Evolutionary conservation across 2,329 filamentous ascomycete species (phyloP).

Genomic region (Stagonosporopsis chrysanthemi): DNA sequence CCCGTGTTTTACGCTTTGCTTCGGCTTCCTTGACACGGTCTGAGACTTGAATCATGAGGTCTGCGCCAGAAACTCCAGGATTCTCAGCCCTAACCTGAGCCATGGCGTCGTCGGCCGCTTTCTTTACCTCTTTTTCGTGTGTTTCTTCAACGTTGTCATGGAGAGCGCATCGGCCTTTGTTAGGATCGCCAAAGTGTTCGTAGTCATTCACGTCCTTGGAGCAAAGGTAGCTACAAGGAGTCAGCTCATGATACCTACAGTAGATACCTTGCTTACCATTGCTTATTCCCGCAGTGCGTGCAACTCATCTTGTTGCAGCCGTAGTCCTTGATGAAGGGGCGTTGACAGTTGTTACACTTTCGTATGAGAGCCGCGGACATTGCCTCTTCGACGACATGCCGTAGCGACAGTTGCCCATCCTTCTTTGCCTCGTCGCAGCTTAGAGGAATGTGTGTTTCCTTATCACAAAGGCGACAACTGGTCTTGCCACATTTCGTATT

Average conservation of each 20-base stretch:
- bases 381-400: conserved; percentile 79
- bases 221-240: conserved; percentile 70
- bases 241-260: conserved; percentile 11
- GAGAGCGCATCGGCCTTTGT: conserved; percentile 62
- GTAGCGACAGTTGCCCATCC: conserved; percentile 66
- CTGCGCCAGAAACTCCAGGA: conserved; percentile 65
- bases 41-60: conserved; percentile 66
- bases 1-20: conserved; percentile 30
- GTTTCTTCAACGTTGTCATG: conserved; percentile 69
- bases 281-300: conserved; percentile 61
- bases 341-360: conserved; percentile 74
- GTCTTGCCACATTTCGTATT: conserved; percentile 68
- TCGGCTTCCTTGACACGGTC: conserved; percentile 55
- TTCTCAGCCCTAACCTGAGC: conserved; percentile 65
- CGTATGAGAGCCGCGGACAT: conserved; percentile 83
- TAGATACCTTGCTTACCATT: conserved; percentile 58
- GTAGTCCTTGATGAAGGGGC: conserved; percentile 77
- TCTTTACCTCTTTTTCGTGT: conserved; percentile 68
- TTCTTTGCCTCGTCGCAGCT: conserved; percentile 71
- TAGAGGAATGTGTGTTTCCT: conserved; percentile 73
- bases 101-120: conserved; percentile 66
- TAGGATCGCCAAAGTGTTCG: conserved; percentile 70
- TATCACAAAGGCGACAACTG: conserved; percentile 66
- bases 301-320: conserved; percentile 90
- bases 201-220: conserved; percentile 70